These are phyloP conservation scores for Xylaria sp. DNA, from an alignment of 2,329 filamentous ascomycete species.

Conservation along the genomic window DNA sequence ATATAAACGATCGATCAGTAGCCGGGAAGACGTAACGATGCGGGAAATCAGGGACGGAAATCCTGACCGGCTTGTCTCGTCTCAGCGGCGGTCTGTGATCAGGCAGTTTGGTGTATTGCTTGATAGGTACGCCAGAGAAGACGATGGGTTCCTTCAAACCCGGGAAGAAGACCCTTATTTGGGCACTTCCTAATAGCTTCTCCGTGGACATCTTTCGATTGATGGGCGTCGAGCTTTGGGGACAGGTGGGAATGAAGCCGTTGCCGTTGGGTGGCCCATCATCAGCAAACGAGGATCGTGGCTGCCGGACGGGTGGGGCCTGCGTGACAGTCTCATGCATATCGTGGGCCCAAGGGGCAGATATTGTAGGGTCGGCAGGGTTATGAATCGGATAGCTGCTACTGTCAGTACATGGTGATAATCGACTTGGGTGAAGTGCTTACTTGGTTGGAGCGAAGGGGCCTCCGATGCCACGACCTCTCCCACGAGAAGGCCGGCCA, in stretches of 20 bases:
- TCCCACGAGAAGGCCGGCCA: conserved; percentile 71
- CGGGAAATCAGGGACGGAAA: conserved; percentile 82
- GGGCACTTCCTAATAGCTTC: conserved; percentile 83
- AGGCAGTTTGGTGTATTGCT: conserved; percentile 91
- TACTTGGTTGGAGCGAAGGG: conserved; percentile 72
- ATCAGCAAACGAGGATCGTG: conserved; percentile 56
- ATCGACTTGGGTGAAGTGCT: conserved; percentile 49
- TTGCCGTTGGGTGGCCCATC: conserved; percentile 66
- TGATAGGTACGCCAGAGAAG: conserved; percentile 81
- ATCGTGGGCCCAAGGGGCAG: conserved; percentile 89
- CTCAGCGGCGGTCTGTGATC: conserved; percentile 94
- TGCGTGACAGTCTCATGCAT: conserved; percentile 80
- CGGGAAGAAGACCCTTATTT: conserved; percentile 83
- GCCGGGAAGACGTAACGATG: conserved; percentile 93
- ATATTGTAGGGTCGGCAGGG: conserved; percentile 70
- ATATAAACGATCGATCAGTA: conserved; percentile 92
- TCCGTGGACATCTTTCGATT: conserved; percentile 85
- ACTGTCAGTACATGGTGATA: conserved; percentile 38
- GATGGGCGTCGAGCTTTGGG: conserved; percentile 71
- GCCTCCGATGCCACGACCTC: conserved; percentile 66
- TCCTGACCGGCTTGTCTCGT: conserved; percentile 94
- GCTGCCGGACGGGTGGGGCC: conserved; percentile 54
- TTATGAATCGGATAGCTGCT: conserved; percentile 55
- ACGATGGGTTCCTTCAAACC: conserved; percentile 76
- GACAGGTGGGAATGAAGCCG: conserved; percentile 65